Evolutionary conservation across 2,329 filamentous ascomycete species (phyloP).

Genomic region (Exophiala mesophila): DNA sequence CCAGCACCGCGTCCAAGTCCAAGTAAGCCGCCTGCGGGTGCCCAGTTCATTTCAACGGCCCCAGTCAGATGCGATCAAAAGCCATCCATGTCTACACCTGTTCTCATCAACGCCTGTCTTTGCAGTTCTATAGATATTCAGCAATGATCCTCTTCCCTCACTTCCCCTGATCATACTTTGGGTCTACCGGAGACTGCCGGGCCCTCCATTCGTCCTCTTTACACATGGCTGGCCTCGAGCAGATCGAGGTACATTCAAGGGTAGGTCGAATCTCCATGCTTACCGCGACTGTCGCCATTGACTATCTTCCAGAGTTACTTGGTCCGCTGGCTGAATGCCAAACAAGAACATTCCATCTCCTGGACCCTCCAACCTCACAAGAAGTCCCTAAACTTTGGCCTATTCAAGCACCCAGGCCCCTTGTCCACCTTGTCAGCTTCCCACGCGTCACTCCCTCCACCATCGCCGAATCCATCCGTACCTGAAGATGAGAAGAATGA

Average conservation of each 20-base stretch:
- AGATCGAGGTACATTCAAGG: constrained; percentile 96
- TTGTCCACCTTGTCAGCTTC: constrained; percentile 43
- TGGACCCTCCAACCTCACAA: constrained; percentile 98
- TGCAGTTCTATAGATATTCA: too few species aligned
- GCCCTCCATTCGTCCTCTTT: not conserved
- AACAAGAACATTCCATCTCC: constrained; percentile 84
- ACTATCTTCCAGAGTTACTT: constrained; percentile 86
- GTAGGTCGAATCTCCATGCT: too few species aligned
- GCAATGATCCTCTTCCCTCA: not conserved
- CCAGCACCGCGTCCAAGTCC: too few species aligned
- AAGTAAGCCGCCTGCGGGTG: too few species aligned
- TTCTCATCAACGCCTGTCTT: too few species aligned
- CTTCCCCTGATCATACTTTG: not conserved
- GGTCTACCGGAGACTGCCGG: not conserved
- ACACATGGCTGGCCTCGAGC: constrained; percentile 86
- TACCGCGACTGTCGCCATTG: too few species aligned
- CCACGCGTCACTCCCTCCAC: constrained; percentile 46
- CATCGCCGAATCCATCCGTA: constrained; percentile 36
- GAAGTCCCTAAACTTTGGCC: constrained; percentile 96
- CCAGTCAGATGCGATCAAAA: too few species aligned
- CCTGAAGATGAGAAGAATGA: constrained; percentile 32
- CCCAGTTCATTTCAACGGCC: too few species aligned
- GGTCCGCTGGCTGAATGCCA: constrained; percentile 92
- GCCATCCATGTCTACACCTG: too few species aligned
- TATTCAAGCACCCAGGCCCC: constrained; percentile 91